These are phyloP conservation scores for Setomelanomma holmii DNA, from an alignment of 2,329 filamentous ascomycete genomes.

Conservation along the genomic window DNA sequence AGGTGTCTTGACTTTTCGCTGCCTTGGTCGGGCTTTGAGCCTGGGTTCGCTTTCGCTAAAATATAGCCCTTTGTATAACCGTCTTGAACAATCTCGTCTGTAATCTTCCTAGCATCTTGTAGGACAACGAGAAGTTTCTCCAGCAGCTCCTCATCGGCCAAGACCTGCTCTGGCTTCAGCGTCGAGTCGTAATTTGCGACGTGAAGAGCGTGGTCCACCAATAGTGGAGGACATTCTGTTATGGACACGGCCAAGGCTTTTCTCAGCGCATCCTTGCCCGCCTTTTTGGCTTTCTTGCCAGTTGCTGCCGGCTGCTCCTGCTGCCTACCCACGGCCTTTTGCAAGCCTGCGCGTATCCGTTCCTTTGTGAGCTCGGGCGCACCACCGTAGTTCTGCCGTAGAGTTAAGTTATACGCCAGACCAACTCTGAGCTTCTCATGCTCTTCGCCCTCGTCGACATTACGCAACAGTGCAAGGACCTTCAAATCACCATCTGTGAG, in stretches of 20 bases:
- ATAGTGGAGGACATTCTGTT: conserved; percentile 83
- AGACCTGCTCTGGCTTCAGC: conserved; percentile 70
- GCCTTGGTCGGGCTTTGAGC: conserved; percentile 48
- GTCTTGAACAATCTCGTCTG: conserved; percentile 71
- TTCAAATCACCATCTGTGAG: conserved; percentile 85
- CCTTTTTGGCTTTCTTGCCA: conserved; percentile 74
- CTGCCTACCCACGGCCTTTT: conserved; percentile 68
- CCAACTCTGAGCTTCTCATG: conserved; percentile 83
- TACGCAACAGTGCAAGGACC: conserved; percentile 80
- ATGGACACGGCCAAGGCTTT: conserved; percentile 84
- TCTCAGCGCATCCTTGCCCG: conserved; percentile 75
- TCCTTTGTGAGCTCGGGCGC: conserved; percentile 78
- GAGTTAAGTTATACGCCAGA: conserved; percentile 77
- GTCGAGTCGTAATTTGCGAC: conserved; percentile 73
- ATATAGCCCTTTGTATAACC: conserved; percentile 82
- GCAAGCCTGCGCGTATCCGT: conserved; percentile 72
- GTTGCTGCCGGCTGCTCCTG: conserved; percentile 57
- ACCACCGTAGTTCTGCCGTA: conserved; percentile 82
- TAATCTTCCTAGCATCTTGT: conserved; percentile 71
- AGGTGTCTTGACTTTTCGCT: conserved; percentile 61
- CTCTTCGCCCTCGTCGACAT: conserved; percentile 80
- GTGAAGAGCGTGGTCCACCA: conserved; percentile 85
- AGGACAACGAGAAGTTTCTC: conserved; percentile 73
- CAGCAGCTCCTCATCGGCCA: conserved; percentile 70
- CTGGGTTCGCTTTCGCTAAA: conserved; percentile 68